Percentiles rank a stretch among this genome's conserved stretches.
These are phyloP conservation scores for Colletotrichum filicis DNA, from an alignment of 2,329 filamentous ascomycete genomes.

Conservation along the genomic window DNA sequence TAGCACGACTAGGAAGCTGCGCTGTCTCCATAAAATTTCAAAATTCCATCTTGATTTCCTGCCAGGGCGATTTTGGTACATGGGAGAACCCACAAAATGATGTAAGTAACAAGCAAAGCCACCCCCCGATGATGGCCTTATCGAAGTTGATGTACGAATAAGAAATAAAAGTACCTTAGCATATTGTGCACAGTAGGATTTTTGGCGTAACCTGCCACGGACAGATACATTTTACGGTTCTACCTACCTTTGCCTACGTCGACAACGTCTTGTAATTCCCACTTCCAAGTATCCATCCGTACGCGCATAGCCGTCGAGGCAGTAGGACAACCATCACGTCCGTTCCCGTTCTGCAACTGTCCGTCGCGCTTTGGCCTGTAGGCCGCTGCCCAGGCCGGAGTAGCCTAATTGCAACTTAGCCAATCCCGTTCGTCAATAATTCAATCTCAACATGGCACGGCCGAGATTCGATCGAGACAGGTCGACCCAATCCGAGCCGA, in stretches of 20 bases:
- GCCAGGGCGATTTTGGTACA: not conserved
- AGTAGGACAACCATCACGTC: not conserved
- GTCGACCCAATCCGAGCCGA: not conserved
- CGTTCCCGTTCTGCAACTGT: not conserved
- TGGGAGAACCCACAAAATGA: slow-evolving; percentile 1
- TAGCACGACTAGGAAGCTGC: slow-evolving; percentile 5
- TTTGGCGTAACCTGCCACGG: slow-evolving; percentile 1
- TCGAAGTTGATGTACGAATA: not conserved
- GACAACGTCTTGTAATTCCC: not conserved
- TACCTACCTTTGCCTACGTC: not conserved
- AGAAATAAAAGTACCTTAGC: not conserved
- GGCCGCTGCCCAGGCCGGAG: not conserved
- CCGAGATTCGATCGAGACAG: not conserved
- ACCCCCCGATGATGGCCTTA: not conserved
- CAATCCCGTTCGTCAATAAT: not conserved
- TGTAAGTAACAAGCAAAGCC: not conserved
- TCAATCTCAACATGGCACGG: not conserved
- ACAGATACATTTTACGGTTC: not conserved
- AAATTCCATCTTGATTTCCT: not conserved
- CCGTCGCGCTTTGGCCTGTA: not conserved
- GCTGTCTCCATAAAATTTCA: not conserved
- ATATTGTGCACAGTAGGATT: not conserved
- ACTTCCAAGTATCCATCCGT: not conserved
- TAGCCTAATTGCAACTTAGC: not conserved
- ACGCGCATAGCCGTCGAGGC: not conserved